These are phyloP conservation scores for Selenicereus undatus DNA, from an alignment of 148 eudicot species.

Conservation along the genomic window DNA sequence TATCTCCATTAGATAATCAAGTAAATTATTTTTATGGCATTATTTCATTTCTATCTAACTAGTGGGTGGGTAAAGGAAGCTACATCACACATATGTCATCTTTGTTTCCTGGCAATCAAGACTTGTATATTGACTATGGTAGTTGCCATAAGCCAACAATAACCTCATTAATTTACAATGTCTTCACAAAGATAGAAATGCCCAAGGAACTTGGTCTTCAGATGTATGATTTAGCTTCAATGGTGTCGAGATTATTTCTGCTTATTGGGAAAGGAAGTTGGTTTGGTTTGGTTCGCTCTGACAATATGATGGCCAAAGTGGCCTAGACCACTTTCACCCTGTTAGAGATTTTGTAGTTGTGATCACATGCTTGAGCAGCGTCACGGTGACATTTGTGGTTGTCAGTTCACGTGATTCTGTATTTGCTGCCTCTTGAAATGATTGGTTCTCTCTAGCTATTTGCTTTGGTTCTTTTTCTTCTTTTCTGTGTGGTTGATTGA, in stretches of 20 bases:
- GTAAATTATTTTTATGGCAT: background rate
- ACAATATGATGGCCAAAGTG: background rate
- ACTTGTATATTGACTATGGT: background rate
- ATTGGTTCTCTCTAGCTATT: background rate
- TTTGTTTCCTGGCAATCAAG: background rate
- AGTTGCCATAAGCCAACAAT: background rate
- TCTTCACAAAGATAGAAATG: background rate
- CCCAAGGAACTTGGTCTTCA: slow-evolving; percentile 4
- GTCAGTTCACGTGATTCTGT: background rate
- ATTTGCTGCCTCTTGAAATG: too few species aligned
- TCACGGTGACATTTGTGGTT: background rate
- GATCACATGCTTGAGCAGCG: background rate
- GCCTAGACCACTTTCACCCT: background rate
- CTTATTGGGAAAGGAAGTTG: background rate
- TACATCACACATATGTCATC: background rate
- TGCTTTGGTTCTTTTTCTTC: background rate
- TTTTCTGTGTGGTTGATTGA: background rate
- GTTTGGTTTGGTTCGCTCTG: background rate
- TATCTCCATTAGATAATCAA: background rate
- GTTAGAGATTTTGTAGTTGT: background rate
- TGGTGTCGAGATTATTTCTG: background rate
- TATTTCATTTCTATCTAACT: background rate
- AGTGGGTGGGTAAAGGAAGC: too few species aligned
- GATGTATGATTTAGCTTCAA: background rate
- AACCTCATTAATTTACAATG: background rate